Evolutionary conservation across 441 rosid genomes (phyloP).

Genomic region (Flueggea neowawraea): DNA sequence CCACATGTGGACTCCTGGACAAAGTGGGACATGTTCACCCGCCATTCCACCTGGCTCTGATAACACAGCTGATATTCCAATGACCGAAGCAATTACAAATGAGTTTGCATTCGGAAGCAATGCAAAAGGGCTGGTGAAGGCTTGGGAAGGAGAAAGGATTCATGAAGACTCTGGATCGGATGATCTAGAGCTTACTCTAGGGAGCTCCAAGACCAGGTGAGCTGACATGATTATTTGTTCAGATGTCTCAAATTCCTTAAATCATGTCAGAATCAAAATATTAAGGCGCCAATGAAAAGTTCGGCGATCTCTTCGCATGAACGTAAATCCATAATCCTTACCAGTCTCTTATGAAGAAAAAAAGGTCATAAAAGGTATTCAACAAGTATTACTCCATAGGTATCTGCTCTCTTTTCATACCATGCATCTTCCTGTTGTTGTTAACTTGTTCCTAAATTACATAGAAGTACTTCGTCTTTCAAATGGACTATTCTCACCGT

Average conservation of each 20-base stretch:
- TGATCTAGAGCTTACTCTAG: conserved; percentile 80
- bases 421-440: too few species aligned
- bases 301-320: too few species aligned
- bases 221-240: conserved; percentile 4
- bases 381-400: too few species aligned
- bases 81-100: conserved; percentile 51
- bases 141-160: conserved; percentile 90
- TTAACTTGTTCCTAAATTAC: too few species aligned
- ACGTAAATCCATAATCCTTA: too few species aligned
- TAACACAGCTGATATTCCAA: conserved; percentile 53
- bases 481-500: too few species aligned
- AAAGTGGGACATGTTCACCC: conserved; percentile 78
- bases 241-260: not conserved
- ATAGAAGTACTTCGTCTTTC: too few species aligned
- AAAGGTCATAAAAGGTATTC: too few species aligned
- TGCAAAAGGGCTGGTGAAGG: conserved; percentile 53
- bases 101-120: conserved; percentile 74
- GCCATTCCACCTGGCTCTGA: conserved; percentile 59
- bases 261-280: too few species aligned
- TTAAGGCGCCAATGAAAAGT: not conserved
- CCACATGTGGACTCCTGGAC: conserved; percentile 82
- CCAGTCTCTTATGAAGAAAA: too few species aligned
- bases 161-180: conserved; percentile 71
- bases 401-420: too few species aligned
- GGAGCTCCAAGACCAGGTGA: conserved; percentile 65